These are phyloP conservation scores for Metschnikowia borealis DNA, from an alignment of 805 yeast genomes.

Conservation along the genomic window DNA sequence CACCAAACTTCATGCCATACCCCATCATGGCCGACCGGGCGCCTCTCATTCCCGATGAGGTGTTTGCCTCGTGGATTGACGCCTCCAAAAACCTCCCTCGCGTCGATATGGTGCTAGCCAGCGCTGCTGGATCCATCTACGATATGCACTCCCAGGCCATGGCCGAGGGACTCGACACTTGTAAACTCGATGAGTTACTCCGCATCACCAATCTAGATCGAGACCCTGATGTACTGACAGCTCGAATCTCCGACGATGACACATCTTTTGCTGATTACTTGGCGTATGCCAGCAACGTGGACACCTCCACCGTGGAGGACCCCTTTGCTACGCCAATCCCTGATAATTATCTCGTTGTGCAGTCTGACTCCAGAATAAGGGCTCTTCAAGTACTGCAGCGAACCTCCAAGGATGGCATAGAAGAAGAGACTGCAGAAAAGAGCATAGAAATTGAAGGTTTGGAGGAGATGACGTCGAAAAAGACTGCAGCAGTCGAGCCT, in stretches of 20 bases:
- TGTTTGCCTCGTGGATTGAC: conserved; percentile 31
- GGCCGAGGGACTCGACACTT: conserved; percentile 29
- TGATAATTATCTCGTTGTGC: conserved; percentile 5
- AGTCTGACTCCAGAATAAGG: conserved; percentile 1
- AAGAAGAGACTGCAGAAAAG: not conserved
- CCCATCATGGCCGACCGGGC: conserved; percentile 36
- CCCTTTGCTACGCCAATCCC: conserved; percentile 10
- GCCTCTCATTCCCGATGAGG: conserved; percentile 33
- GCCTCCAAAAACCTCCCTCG: conserved; percentile 37
- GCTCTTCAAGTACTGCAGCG: conserved; percentile 1
- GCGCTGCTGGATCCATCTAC: conserved; percentile 42
- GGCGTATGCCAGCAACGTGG: conserved; percentile 25
- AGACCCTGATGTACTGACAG: not conserved
- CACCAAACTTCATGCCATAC: conserved; percentile 43
- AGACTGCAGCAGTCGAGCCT: not conserved
- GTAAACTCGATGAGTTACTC: conserved; percentile 15
- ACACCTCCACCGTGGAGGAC: conserved; percentile 21
- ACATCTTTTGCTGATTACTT: conserved; percentile 16
- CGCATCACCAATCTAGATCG: conserved; percentile 8
- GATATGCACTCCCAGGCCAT: conserved; percentile 34
- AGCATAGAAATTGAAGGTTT: too few relatives aligned
- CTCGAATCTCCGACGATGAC: conserved; percentile 7
- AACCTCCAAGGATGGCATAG: not conserved
- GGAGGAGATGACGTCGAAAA: too few relatives aligned
- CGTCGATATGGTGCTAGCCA: conserved; percentile 43